Base-by-base conservation (phyloP, 805 yeast genomes). In the Myxozyma geophila region DNA sequence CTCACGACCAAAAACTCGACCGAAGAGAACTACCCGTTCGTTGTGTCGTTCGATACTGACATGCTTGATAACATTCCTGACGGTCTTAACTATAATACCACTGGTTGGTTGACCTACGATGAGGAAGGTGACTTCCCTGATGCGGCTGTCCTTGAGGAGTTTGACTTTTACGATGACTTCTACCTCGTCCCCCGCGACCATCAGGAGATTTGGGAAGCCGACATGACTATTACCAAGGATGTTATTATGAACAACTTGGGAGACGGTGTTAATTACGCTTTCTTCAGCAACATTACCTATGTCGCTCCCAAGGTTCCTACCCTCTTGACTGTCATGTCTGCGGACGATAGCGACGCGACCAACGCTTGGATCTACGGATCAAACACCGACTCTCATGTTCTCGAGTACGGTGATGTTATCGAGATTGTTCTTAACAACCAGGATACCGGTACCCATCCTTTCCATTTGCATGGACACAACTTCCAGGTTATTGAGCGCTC, bases 401-500 rank as follows among this genome's bases (percentile, higher is more conserved):
- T 93, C 63, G 83, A 85, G 69, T 81, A 85, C 71, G 83, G 82
- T 72, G 89, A 82, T 71, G 79, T 89, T 64, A 83, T 93, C 40
- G 96, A 93, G 74, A 83, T 93, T 70, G 89, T 90, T 7, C 73
- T 93, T 47, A 93, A 93, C 80, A 93, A 92, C 77, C 78, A 78
- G 64, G 99, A 93, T 77, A 84, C 96, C 6, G 98, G 98, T 74
- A 88, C 82, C 71, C 99, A 93, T 80, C 98, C 99, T 41, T 93
- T 93, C 96, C 99, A 93, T 79, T 80, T 93, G 74, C 99, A 93
- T 79, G 99, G 99, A 57, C 95, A 89, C 76, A 84, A 76, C 54
- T 93, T 92, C 89, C 98, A 93, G 79, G 81, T 88, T 9, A 75
- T 91, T 64, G 86, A 84, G 66, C 83, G 97, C 76, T 90, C 88